phyloP scores from a whole-genome alignment of 306 rosid species.

The Canavalia ensiformis region DNA sequence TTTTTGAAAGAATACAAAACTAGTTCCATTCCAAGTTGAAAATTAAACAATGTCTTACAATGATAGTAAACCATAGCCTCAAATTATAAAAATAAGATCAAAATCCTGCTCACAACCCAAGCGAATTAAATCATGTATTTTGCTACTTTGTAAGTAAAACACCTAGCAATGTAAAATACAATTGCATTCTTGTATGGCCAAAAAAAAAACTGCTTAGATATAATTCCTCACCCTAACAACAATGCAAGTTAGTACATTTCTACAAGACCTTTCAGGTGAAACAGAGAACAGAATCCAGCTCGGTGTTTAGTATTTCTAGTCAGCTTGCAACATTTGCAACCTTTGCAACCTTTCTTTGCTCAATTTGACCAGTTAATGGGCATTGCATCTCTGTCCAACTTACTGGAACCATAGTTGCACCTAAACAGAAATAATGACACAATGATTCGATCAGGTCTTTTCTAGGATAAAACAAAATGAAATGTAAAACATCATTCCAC shows the following conservation, averaged over 20 bases:
- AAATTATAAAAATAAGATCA: neutral
- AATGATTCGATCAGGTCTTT: neutral
- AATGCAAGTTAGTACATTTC: constrained; percentile 49
- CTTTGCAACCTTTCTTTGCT: constrained; percentile 92
- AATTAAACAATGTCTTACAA: constrained; percentile 9
- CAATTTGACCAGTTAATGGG: constrained; percentile 83
- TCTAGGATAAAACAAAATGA: neutral
- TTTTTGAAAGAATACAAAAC: neutral
- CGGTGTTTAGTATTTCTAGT: constrained; percentile 40
- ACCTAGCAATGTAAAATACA: constrained; percentile 40
- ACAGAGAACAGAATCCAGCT: constrained; percentile 15
- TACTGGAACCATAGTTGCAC: constrained; percentile 83
- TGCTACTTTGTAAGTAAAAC: constrained; percentile 38
- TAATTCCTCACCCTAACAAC: constrained; percentile 38
- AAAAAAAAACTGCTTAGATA: constrained; percentile 31
- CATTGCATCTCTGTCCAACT: constrained; percentile 98
- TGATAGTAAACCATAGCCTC: constrained; percentile 11
- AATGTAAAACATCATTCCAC: neutral
- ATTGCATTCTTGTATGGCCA: constrained; percentile 33
- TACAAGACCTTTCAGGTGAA: constrained; percentile 30
- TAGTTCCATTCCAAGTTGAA: constrained; percentile 21
- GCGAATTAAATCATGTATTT: constrained; percentile 15
- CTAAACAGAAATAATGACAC: constrained; percentile 51
- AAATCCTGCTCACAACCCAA: constrained; percentile 7
- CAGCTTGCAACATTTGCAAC: constrained; percentile 77